Base-by-base conservation (phyloP, 345 rosid genomes). In the Sonneratia alba region DNA sequence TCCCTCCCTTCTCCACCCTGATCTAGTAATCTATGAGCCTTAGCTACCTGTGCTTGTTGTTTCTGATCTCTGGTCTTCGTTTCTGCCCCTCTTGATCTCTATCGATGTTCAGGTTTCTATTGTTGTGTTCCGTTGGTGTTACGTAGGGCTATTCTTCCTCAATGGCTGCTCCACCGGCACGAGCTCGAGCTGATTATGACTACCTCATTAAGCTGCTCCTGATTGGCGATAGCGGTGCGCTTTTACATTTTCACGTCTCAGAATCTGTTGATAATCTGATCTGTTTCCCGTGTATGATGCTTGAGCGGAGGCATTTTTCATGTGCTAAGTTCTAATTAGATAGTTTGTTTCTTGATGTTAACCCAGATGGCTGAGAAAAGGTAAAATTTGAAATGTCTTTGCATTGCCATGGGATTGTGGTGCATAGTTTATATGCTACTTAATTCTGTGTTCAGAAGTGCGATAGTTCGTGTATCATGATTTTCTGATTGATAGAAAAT, bases 121-220 rank as follows among this genome's bases (percentile, higher is more conserved):
- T 34, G 38, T n/a, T 84, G 87, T 87, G 85, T 85, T 34, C 32
- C 55, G 62, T 6, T 22, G 67, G 64, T 69, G 34, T 21, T 43
- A 24, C 43, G 71, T 42, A 21, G 48, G 59, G 32, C 7, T 22
- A 15, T 7, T 19, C 13, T 15, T 5, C 18, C 27, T 66, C 76
- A 70, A 86, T 86, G 90, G 84, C 90, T 73, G 89, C 89, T 81
- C 91, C 93, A 74, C 91, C 91, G 70, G 85, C 89, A 69, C 85
- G 93, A 87, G 91, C 88, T 74, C 87, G 93, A 36, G 93, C 93
- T 74, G 93, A 85, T 85, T 85, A 88, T 69, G 93, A 88, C 78
- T 88, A 78, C 81, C 93, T 88, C 67, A 81, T 87, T 36, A 88
- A 88, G 74, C 93, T 87, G 48, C 85, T 88, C 18, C 74, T 87